These are phyloP conservation scores for Jamesozyma spencerorum DNA, from an alignment of 805 yeast species.

Conservation along the genomic window DNA sequence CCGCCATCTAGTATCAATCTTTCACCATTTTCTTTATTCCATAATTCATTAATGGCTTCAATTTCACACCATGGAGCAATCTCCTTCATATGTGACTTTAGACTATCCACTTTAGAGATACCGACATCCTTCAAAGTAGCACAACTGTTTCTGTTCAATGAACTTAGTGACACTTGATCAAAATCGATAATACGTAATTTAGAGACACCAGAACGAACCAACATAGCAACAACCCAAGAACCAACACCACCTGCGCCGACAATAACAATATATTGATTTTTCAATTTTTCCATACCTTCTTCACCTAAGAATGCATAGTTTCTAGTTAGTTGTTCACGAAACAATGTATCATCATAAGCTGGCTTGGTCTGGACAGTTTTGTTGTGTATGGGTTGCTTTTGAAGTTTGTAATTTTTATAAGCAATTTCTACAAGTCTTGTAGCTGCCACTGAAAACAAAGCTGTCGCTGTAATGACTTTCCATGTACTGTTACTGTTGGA, in stretches of 20 bases:
- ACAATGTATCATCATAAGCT: slow-evolving; percentile 54
- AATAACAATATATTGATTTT: slow-evolving; percentile 64
- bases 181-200: slow-evolving; percentile 77
- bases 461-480: slow-evolving; percentile 27
- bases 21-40: slow-evolving; percentile 60
- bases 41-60: slow-evolving; percentile 68
- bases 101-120: slow-evolving; percentile 74
- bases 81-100: slow-evolving; percentile 53
- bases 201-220: slow-evolving; percentile 83
- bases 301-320: slow-evolving; percentile 88
- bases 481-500: slow-evolving; percentile 12
- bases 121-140: slow-evolving; percentile 93
- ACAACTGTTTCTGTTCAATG: slow-evolving; percentile 88
- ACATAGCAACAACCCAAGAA: slow-evolving; percentile 88
- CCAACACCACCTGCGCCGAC: slow-evolving; percentile 99
- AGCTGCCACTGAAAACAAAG: slow-evolving; percentile 26
- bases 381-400: background rate
- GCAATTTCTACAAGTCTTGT: slow-evolving; percentile 26
- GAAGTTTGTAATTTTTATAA: slow-evolving; percentile 15
- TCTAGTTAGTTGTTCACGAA: slow-evolving; percentile 86
- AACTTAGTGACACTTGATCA: slow-evolving; percentile 89
- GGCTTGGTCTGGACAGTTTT: slow-evolving; percentile 1
- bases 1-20: slow-evolving; percentile 42
- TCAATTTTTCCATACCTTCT: slow-evolving; percentile 66
- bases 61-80: slow-evolving; percentile 93